Evolutionary conservation across 352 stramenopile species (phyloP).

Genomic region (Phytophthora sansomeana): DNA sequence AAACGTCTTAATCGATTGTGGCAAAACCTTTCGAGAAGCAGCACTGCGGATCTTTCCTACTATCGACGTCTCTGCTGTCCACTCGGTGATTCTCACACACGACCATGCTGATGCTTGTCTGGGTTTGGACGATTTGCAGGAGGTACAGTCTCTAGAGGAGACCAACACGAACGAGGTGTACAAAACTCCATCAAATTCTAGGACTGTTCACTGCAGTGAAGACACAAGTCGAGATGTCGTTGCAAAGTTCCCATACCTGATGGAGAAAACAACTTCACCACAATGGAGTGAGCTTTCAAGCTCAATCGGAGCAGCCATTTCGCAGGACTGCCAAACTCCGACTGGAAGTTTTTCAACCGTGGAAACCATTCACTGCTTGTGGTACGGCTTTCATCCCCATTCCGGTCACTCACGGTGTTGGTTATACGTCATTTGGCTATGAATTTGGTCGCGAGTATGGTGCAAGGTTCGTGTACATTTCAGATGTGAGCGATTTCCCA

Average conservation of each 20-base stretch:
- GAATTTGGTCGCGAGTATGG: constrained; percentile 68
- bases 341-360: constrained; percentile 58
- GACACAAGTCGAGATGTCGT: constrained; percentile 59
- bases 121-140: constrained; percentile 74
- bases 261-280: constrained; percentile 50
- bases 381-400: constrained; percentile 54
- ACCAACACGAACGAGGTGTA: constrained; percentile 44
- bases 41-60: constrained; percentile 61
- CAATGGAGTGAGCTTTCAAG: constrained; percentile 3
- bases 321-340: constrained; percentile 71
- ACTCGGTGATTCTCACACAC: constrained; percentile 79
- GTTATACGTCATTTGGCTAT: constrained; percentile 74
- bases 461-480: constrained; percentile 80
- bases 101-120: constrained; percentile 79
- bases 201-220: constrained; percentile 57
- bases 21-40: constrained; percentile 80
- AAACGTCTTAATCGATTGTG: constrained; percentile 79
- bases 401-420: constrained; percentile 70
- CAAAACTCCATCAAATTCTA: constrained; percentile 46
- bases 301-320: constrained; percentile 32
- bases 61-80: constrained; percentile 48
- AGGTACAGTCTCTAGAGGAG: constrained; percentile 59
- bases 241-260: constrained; percentile 76
- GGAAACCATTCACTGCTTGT: constrained; percentile 44
- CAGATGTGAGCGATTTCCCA: constrained; percentile 72